Evolutionary conservation across 1,139 yeast species (phyloP).

Genomic region (Williopsis jadinii): DNA sequence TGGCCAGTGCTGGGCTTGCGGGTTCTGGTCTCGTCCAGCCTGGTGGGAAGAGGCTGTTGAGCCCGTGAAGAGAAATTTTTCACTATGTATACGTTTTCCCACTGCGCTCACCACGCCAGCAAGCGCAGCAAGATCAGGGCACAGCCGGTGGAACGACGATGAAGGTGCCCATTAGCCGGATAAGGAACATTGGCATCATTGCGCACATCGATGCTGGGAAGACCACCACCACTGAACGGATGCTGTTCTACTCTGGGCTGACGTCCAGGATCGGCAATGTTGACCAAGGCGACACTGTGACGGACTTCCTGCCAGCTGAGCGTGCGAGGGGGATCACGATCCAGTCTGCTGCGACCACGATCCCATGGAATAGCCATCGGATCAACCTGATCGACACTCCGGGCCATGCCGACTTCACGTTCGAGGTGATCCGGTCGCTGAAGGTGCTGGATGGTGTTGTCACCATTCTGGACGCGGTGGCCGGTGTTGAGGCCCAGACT

Average conservation of each 20-base stretch:
- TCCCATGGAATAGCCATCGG: conserved; percentile 73
- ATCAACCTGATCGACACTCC: conserved; percentile 94
- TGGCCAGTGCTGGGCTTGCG: too few species aligned
- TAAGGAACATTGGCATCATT: conserved; percentile 56
- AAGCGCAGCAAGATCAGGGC: not conserved
- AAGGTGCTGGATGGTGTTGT: conserved; percentile 93
- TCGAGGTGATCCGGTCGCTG: conserved; percentile 85
- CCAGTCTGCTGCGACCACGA: conserved; percentile 91
- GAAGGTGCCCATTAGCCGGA: conserved; percentile 3
- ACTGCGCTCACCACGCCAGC: not conserved
- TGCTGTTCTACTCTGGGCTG: conserved; percentile 82
- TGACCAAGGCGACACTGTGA: conserved; percentile 94
- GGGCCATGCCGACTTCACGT: conserved; percentile 96
- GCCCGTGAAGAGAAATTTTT: too few species aligned
- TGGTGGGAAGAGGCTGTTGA: too few species aligned
- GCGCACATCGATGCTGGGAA: conserved; percentile 98
- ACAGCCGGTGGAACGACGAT: not conserved
- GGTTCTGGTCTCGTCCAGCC: too few species aligned
- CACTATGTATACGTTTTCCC: too few species aligned
- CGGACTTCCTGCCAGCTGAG: conserved; percentile 88
- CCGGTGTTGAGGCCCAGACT: conserved; percentile 98
- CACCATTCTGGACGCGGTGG: conserved; percentile 88
- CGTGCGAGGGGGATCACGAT: conserved; percentile 92
- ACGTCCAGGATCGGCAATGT: conserved; percentile 84
- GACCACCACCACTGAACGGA: conserved; percentile 92